Conservation (phyloP, 176 grass and related monocot species). For the Poa annua region DNA sequence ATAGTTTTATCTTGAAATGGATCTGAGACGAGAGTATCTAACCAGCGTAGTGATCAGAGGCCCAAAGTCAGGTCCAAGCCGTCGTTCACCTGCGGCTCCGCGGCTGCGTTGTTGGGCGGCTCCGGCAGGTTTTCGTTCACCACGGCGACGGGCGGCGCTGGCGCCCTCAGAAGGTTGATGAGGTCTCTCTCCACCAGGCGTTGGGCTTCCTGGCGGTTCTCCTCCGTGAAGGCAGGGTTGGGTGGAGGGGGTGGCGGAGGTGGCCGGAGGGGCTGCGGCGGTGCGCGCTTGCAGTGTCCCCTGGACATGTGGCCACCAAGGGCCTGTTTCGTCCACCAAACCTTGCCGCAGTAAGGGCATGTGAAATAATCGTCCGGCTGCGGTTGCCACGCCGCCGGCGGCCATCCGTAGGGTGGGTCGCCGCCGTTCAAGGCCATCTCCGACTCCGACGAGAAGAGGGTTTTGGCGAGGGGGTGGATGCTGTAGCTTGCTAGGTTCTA, state of each 20-base stretch:
- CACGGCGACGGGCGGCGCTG: neutral
- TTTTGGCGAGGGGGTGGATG: neutral
- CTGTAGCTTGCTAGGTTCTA: neutral
- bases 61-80: neutral
- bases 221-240: neutral
- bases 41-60: neutral
- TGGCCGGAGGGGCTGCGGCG: neutral
- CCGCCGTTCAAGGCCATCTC: neutral
- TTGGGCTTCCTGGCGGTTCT: neutral
- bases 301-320: conserved; percentile 18
- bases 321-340: neutral
- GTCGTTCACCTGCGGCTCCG: neutral
- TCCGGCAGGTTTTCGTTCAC: neutral
- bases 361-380: too few species aligned
- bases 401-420: neutral
- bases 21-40: neutral
- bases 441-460: neutral
- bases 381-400: neutral
- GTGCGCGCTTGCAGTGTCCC: neutral
- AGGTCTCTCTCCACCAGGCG: neutral
- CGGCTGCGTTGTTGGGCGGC: neutral
- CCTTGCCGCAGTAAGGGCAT: neutral
- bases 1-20: neutral
- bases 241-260: neutral
- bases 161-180: neutral